phyloP scores from a whole-genome alignment of 805 yeast species.

The Yarrowia sp. region DNA sequence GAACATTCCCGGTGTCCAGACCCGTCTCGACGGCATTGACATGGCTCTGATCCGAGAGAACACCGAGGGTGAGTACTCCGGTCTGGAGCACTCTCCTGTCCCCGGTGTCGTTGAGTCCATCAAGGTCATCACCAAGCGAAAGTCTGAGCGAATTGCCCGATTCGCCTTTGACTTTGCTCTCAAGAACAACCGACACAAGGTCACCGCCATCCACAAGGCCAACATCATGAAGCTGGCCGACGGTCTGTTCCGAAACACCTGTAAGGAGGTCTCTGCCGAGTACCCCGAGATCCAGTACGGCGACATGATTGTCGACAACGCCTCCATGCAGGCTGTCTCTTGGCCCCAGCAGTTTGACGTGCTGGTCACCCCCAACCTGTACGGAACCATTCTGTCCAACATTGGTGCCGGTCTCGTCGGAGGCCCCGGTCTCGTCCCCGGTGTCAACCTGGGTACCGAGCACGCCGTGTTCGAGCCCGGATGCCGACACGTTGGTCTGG shows the following conservation, averaged over 20 bases:
- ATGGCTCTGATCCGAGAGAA: slow-evolving; percentile 96
- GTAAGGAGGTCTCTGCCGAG: slow-evolving; percentile 81
- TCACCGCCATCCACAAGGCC: slow-evolving; percentile 98
- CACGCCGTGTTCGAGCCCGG: slow-evolving; percentile 99
- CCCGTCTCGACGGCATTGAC: slow-evolving; percentile 87
- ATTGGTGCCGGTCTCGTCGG: slow-evolving; percentile 98
- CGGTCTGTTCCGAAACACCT: slow-evolving; percentile 95
- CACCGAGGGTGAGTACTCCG: slow-evolving; percentile 99
- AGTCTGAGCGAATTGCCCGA: slow-evolving; percentile 96
- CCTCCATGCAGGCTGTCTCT: slow-evolving; percentile 99
- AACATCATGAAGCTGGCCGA: slow-evolving; percentile 99
- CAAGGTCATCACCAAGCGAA: slow-evolving; percentile 91
- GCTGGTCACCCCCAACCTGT: slow-evolving; percentile 95
- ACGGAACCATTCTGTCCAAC: slow-evolving; percentile 96
- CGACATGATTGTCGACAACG: slow-evolving; percentile 97
- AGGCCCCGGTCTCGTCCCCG: slow-evolving; percentile 98
- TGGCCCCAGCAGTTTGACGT: slow-evolving; percentile 98
- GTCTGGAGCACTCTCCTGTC: slow-evolving; percentile 95
- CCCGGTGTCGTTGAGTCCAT: slow-evolving; percentile 98
- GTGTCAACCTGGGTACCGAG: slow-evolving; percentile 97
- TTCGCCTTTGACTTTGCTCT: slow-evolving; percentile 96
- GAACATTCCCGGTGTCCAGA: slow-evolving; percentile 91
- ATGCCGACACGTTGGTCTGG: slow-evolving; percentile 98
- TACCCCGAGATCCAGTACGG: slow-evolving; percentile 83
- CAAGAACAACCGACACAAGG: slow-evolving; percentile 88